Evolutionary conservation across 768 basidiomycete genomes (phyloP), one percentile per base, ranked within the genome.

Genomic region (Tremella fuciformis): DNA sequence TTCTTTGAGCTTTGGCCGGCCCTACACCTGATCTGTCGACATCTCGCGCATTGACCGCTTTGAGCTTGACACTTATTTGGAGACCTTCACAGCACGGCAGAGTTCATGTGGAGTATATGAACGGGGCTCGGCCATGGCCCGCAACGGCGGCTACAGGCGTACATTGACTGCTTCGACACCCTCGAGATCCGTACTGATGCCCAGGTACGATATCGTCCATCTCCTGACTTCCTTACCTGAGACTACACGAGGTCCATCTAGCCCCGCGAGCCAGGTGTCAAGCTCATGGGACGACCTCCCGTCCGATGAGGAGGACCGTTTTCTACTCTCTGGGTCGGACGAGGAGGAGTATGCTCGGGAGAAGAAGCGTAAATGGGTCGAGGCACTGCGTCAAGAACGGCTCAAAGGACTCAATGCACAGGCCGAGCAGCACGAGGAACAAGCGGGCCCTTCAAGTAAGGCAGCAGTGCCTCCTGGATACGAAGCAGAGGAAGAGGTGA

Each of bases 301-400:
- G 3, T 91, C 90, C 0, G 90, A 92, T 67, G 73, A 84, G 3
- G 91, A 92, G 78, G 90, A 93, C 64, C 86, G 83, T 0, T 93
- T 91, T 76, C 88, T 88, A 78, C 82, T 92, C 60, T 80, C 84
- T 0, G 82, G 82, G 0, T 69, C 71, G 39, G 90, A 91, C 63
- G 77, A 81, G 1, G 84, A 85, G 13, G 86, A 86, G 59, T 85
- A 85, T 60, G 81, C 80, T 38, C 81, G 84, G 21, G 83, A 85
- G 39, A 89, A 91, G 74, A 84, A 86, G 40, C 80, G 86, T 22
- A 80, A 44, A 13, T 64, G 85, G 34, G 78, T 89, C 40, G 84
- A 88, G 16, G 79, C 78, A 18, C 78, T 80, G 8, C 77, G 87
- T 53, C 84, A 85, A 67, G 85, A 84, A 7, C 83, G 91, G n/a